Evolutionary conservation across 139 green algal genomes (phyloP), one percentile per base, ranked within the genome.

Genomic region (Picochlorum sp.): DNA sequence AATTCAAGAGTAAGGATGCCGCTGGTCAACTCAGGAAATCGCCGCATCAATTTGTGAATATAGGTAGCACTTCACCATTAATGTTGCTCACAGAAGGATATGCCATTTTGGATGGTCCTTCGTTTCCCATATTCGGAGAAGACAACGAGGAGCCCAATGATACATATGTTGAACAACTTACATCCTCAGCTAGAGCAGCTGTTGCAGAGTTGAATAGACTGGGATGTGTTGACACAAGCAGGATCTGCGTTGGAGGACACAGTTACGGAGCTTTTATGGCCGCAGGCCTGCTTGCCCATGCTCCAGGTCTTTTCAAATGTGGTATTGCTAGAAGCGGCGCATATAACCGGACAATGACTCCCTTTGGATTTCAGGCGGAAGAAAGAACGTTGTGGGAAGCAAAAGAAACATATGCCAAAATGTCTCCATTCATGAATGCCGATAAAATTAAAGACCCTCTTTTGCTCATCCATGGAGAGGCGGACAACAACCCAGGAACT

Each of bases 311-410:
- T 24, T 99, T 99, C 70, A 81, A 82, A 9, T 95, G 86, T 55
- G 94, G 79, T 63, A 90, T 97, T 47, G 88, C 87, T 0, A 69
- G 81, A 30, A 85, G 74, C 2, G 88, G 88, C 14, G 88, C 88
- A 2, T 96, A 89, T 79, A 96, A 96, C 77, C 76, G 89, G 56
- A 98, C 94, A 4, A 80, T 99, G 23, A 99, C 94, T 5, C 94
- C 94, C 1, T 98, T 98, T 76, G 87, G 91, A 6, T 99, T 99
- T 77, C 90, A 97, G 73, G 77, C 79, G 2, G 94, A 99, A 78
- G 86, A 98, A 78, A 78, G 94, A 45, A 97, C 92, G 6, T 65
- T 97, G 57, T 99, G 94, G 94, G 63, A 97, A 80, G 87, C 78
- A 16, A 49, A 85, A 1, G 87, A 97, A 2, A 85, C 86, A 6